Conservation (phyloP, 1,139 yeast genomes). For the Candida neerlandica region DNA sequence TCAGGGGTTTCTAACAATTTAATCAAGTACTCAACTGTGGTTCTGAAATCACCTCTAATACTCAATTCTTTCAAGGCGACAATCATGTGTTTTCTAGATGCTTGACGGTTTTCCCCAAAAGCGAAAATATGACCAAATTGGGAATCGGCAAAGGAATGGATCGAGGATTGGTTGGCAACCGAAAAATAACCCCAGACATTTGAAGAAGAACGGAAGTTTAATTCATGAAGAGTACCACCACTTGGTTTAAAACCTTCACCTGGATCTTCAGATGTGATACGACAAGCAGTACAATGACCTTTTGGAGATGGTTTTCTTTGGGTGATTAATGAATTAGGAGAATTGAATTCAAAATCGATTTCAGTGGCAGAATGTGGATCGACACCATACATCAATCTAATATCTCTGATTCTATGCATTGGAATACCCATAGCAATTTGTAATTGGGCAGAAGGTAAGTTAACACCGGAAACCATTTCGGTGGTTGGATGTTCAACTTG, state of each 20-base stretch:
- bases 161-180: conserved; percentile 94
- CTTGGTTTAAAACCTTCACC: conserved; percentile 99
- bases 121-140: conserved; percentile 99
- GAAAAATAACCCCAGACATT: conserved; percentile 99
- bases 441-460: conserved; percentile 95
- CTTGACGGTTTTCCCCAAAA: conserved; percentile 97
- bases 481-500: conserved; percentile 99
- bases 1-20: conserved; percentile 94
- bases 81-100: conserved; percentile 97
- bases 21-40: conserved; percentile 95
- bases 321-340: conserved; percentile 67
- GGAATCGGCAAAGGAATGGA: conserved; percentile 96
- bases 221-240: conserved; percentile 93
- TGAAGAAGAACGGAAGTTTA: conserved; percentile 93
- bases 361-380: conserved; percentile 92
- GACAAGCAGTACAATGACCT: conserved; percentile 98
- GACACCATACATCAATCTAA: conserved; percentile 89
- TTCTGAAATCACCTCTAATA: conserved; percentile 97
- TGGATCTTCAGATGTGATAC: conserved; percentile 98
- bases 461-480: conserved; percentile 98
- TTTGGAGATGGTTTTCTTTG: conserved; percentile 94
- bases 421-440: conserved; percentile 99
- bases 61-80: conserved; percentile 95
- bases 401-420: conserved; percentile 90
- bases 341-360: conserved; percentile 86